Evolutionary conservation across 306 rosid genomes (phyloP).

Genomic region (Casuarina equisetifolia): DNA sequence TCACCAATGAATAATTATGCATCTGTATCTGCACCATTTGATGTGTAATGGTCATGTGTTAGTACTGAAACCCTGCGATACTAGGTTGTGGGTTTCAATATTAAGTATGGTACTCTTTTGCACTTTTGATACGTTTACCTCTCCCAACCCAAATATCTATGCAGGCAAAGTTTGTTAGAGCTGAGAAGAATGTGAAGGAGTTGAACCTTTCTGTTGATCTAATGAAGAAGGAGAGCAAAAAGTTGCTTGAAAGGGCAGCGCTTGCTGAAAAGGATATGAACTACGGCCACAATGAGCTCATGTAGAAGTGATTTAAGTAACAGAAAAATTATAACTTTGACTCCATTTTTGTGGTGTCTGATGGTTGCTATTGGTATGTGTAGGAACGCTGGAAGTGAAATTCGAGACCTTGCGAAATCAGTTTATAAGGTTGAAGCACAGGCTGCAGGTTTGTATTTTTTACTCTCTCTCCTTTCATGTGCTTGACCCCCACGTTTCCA

Average conservation of each 20-base stretch:
- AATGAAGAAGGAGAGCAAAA: slow-evolving; percentile 77
- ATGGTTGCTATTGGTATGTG: slow-evolving; percentile 21
- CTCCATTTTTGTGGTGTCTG: slow-evolving; percentile 6
- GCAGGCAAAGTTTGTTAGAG: slow-evolving; percentile 71
- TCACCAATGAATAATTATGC: background rate
- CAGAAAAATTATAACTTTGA: background rate
- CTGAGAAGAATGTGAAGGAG: slow-evolving; percentile 76
- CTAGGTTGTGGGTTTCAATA: background rate
- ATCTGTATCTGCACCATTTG: slow-evolving; percentile 16
- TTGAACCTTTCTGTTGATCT: slow-evolving; percentile 70
- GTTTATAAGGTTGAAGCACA: slow-evolving; percentile 61
- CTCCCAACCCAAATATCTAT: slow-evolving; percentile 26
- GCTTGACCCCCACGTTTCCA: background rate
- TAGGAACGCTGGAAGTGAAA: slow-evolving; percentile 70
- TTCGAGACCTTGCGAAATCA: slow-evolving; percentile 67
- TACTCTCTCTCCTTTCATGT: background rate
- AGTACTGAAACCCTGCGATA: slow-evolving; percentile 14
- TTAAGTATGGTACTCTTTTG: slow-evolving; percentile 9
- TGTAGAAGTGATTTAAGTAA: slow-evolving; percentile 43
- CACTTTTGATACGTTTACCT: slow-evolving; percentile 15
- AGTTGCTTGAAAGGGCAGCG: slow-evolving; percentile 77
- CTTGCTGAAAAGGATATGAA: slow-evolving; percentile 88
- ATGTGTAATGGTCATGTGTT: slow-evolving; percentile 16
- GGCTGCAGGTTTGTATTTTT: slow-evolving; percentile 57
- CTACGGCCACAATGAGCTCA: slow-evolving; percentile 64